These are phyloP conservation scores for Amylostereum areolatum DNA, from an alignment of 1,284 basidiomycete species.

Conservation along the genomic window DNA sequence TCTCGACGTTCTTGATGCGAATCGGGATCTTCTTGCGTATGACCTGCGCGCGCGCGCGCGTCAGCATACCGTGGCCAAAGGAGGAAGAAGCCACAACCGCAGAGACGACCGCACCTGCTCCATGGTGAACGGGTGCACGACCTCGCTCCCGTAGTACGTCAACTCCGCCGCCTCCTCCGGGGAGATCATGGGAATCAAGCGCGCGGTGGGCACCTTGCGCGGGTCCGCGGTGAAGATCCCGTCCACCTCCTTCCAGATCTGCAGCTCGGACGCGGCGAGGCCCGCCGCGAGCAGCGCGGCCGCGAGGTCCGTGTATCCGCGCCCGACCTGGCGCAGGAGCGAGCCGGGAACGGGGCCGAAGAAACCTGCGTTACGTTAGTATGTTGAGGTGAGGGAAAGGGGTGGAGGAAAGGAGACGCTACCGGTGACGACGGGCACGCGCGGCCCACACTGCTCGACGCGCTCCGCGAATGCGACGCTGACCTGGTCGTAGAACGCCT, in stretches of 20 bases:
- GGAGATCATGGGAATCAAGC: slow-evolving; percentile 91
- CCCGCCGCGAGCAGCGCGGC: slow-evolving; percentile 93
- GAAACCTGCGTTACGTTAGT: slow-evolving; percentile 55
- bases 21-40: slow-evolving; percentile 92
- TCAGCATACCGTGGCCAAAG: too few relatives aligned
- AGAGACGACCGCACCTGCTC: slow-evolving; percentile 66
- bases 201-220: slow-evolving; percentile 89
- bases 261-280: slow-evolving; percentile 82
- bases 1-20: slow-evolving; percentile 97
- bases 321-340: slow-evolving; percentile 86
- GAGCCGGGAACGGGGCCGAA: slow-evolving; percentile 97
- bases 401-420: slow-evolving; percentile 8
- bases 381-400: slow-evolving; percentile 2
- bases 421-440: slow-evolving; percentile 91
- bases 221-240: slow-evolving; percentile 99
- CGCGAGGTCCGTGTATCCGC: slow-evolving; percentile 95
- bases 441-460: slow-evolving; percentile 69
- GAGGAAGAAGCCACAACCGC: neutral
- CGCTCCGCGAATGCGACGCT: slow-evolving; percentile 74
- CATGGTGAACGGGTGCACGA: slow-evolving; percentile 99
- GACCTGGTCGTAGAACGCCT: slow-evolving; percentile 86
- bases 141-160: slow-evolving; percentile 98
- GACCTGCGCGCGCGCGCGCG: slow-evolving; percentile 42
- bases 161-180: slow-evolving; percentile 98
- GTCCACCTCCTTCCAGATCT: slow-evolving; percentile 99